Evolutionary conservation across 23 red algal species (phyloP).

Genomic region (Gracilaria gracilis): DNA sequence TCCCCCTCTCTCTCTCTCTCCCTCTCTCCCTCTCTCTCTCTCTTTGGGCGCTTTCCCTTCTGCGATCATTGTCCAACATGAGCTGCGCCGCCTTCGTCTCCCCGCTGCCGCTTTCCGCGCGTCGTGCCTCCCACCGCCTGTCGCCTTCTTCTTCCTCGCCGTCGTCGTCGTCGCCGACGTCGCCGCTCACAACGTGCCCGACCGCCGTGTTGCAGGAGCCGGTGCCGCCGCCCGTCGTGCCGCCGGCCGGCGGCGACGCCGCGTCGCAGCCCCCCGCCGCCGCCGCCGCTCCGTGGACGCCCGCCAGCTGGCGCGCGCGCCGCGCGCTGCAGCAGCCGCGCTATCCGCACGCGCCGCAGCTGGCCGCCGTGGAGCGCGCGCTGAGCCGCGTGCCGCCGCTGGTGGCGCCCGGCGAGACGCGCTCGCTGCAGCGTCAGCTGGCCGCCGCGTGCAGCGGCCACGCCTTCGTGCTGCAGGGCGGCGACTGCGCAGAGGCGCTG

Average conservation of each 20-base stretch:
- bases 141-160: no score
- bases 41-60: no score
- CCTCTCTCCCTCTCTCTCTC: no score
- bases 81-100: background rate
- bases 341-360: constrained; percentile 77
- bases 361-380: constrained; percentile 60
- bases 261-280: no score
- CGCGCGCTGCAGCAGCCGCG: constrained; percentile 87
- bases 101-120: background rate
- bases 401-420: constrained; percentile 87
- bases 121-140: constrained; percentile 5
- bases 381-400: constrained; percentile 73
- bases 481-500: constrained; percentile 96
- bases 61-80: background rate
- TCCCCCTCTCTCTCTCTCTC: no score
- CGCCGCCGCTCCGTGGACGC: constrained; percentile 56
- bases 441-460: constrained; percentile 74
- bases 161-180: background rate
- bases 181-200: background rate
- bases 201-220: constrained; percentile 51
- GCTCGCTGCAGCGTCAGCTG: constrained; percentile 71
- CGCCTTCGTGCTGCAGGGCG: constrained; percentile 96
- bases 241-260: background rate
- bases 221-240: constrained; percentile 7
- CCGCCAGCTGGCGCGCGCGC: constrained; percentile 83